A percentile compares a stretch with the other conserved stretches of the same genome.
Evolutionary conservation across 1,284 basidiomycete species (phyloP).

Genomic region (Ustilago shanxiensis): DNA sequence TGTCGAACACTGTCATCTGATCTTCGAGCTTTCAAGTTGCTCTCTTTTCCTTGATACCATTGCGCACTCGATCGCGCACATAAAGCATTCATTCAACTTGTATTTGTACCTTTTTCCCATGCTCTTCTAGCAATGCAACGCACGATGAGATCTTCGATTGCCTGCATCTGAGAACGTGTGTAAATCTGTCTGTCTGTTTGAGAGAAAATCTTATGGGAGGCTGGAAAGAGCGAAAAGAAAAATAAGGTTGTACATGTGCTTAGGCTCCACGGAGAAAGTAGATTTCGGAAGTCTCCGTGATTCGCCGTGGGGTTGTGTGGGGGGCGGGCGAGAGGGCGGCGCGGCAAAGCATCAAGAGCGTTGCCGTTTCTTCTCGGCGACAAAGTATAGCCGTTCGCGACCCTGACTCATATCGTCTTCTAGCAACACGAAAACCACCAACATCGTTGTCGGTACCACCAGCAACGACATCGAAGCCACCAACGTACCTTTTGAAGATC

Average conservation of each 20-base stretch:
- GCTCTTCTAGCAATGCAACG: background rate
- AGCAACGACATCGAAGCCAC: background rate
- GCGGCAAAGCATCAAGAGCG: constrained; percentile 16
- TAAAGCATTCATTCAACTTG: background rate
- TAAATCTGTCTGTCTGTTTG: background rate
- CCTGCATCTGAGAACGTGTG: background rate
- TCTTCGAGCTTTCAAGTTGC: too few species aligned
- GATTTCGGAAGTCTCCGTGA: background rate
- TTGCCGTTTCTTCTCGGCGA: constrained; percentile 37
- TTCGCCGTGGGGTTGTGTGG: background rate
- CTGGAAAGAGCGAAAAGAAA: background rate
- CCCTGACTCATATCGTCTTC: background rate
- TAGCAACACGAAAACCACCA: background rate
- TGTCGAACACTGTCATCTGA: constrained; percentile 53
- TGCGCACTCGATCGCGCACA: background rate
- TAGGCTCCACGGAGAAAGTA: too few species aligned
- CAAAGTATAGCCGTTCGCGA: constrained; percentile 20
- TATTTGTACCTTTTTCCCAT: constrained; percentile 1
- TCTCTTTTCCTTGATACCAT: background rate
- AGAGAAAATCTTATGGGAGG: too few species aligned
- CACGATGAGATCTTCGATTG: background rate
- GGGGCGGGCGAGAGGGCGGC: background rate
- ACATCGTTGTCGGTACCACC: background rate
- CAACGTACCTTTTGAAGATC: background rate
- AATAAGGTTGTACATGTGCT: background rate